Conservation (phyloP, 2,329 filamentous ascomycete species). For the Periconia sp. region DNA sequence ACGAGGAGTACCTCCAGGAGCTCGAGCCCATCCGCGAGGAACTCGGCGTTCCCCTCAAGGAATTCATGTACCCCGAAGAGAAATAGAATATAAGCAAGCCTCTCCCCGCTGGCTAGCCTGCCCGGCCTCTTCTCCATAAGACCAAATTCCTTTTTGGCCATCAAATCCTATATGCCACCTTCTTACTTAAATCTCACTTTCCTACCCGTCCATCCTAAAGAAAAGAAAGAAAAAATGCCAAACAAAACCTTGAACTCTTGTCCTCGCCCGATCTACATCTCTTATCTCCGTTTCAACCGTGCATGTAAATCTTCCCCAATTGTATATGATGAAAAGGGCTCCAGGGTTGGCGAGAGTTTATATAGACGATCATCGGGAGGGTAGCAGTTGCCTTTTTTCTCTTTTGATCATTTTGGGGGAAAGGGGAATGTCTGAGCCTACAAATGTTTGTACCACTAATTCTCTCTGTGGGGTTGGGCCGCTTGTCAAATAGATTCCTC, state of each 20-base stretch:
- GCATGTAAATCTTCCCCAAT: too few species aligned
- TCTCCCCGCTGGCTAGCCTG: not conserved
- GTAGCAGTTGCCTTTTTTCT: too few species aligned
- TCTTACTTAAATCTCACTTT: too few species aligned
- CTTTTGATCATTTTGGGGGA: slow-evolving; percentile 10
- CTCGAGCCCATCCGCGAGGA: slow-evolving; percentile 92
- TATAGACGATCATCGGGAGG: slow-evolving; percentile 21
- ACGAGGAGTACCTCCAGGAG: slow-evolving; percentile 93
- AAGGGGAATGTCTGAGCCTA: slow-evolving; percentile 5
- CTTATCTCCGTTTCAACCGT: too few species aligned
- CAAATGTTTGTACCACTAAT: not conserved
- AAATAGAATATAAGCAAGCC: slow-evolving; percentile 21
- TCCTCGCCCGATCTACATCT: too few species aligned
- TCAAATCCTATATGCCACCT: not conserved
- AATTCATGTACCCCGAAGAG: slow-evolving; percentile 78
- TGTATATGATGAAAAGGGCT: too few species aligned
- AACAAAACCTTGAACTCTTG: too few species aligned
- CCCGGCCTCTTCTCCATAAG: not conserved
- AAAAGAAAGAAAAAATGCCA: too few species aligned
- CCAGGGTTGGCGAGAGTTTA: too few species aligned
- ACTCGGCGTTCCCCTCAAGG: slow-evolving; percentile 87
- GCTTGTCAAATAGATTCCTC: too few species aligned
- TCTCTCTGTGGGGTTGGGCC: too few species aligned
- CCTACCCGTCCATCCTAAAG: too few species aligned
- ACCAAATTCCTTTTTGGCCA: not conserved